Conservation (phyloP, 140 eudicot species). For the Erigeron philadelphicus region DNA sequence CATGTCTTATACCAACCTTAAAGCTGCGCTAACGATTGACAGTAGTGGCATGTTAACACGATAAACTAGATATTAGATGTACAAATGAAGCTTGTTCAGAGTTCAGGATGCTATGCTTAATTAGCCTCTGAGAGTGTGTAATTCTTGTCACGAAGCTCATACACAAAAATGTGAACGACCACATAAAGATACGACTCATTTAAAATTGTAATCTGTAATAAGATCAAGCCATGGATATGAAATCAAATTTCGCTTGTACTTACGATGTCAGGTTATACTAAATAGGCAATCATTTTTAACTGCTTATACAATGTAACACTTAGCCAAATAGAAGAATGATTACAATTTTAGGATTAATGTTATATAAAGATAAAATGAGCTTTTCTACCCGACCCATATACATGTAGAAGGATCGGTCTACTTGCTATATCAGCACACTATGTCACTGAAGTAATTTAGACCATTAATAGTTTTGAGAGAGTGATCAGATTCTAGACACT, state of each 20-base stretch:
- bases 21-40: too few species aligned
- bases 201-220: background rate
- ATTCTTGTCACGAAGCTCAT: constrained; percentile 15
- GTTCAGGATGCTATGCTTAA: constrained; percentile 6
- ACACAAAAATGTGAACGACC: background rate
- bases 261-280: too few species aligned
- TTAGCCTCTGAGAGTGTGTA: background rate
- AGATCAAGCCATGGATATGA: too few species aligned
- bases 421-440: constrained; percentile 16
- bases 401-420: background rate
- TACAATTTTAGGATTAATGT: background rate
- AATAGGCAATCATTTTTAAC: too few species aligned
- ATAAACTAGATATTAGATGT: background rate
- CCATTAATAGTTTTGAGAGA: constrained; percentile 11
- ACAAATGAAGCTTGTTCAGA: constrained; percentile 8
- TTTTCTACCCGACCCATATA: background rate
- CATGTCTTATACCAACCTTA: too few species aligned
- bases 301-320: background rate
- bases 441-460: background rate
- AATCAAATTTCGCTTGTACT: too few species aligned
- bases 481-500: background rate
- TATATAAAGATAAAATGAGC: background rate
- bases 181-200: background rate
- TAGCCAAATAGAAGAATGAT: background rate
- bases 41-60: too few species aligned